Evolutionary conservation across 768 basidiomycete species (phyloP).

Genomic region (Tricholoma matsutake): DNA sequence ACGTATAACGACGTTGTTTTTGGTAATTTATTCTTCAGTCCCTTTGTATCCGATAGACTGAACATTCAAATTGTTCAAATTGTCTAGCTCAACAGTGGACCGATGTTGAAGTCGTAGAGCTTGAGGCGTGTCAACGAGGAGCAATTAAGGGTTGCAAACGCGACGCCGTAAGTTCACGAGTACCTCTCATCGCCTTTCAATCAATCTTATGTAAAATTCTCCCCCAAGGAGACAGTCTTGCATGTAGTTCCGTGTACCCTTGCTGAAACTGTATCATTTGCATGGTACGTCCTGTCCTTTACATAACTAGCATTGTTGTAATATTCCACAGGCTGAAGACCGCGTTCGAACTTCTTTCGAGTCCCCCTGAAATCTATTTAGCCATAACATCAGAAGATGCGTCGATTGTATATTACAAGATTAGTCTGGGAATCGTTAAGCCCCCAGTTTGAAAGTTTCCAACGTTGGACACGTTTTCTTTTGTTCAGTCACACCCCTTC

Average conservation of each 20-base stretch:
- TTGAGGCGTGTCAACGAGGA: slow-evolving; percentile 49
- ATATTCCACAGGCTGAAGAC: slow-evolving; percentile 47
- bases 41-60: background rate
- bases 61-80: background rate
- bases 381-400: slow-evolving; percentile 77
- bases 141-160: slow-evolving; percentile 59
- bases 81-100: slow-evolving; percentile 69
- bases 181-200: slow-evolving; percentile 1
- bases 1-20: slow-evolving; percentile 71
- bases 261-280: slow-evolving; percentile 60
- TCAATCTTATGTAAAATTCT: slow-evolving; percentile 1
- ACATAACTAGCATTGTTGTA: background rate
- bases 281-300: slow-evolving; percentile 39
- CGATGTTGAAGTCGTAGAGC: slow-evolving; percentile 59
- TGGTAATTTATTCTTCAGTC: slow-evolving; percentile 35
- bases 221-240: slow-evolving; percentile 38
- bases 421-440: slow-evolving; percentile 75
- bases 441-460: slow-evolving; percentile 46
- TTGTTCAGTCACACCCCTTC: background rate
- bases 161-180: slow-evolving; percentile 38
- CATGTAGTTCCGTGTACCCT: slow-evolving; percentile 68
- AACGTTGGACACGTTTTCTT: background rate
- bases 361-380: slow-evolving; percentile 53
- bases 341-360: slow-evolving; percentile 51
- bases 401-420: slow-evolving; percentile 82